Evolutionary conservation across 805 yeast genomes (phyloP), one percentile per base, ranked within the genome.

Genomic region (Candida pseudofarinosa): DNA sequence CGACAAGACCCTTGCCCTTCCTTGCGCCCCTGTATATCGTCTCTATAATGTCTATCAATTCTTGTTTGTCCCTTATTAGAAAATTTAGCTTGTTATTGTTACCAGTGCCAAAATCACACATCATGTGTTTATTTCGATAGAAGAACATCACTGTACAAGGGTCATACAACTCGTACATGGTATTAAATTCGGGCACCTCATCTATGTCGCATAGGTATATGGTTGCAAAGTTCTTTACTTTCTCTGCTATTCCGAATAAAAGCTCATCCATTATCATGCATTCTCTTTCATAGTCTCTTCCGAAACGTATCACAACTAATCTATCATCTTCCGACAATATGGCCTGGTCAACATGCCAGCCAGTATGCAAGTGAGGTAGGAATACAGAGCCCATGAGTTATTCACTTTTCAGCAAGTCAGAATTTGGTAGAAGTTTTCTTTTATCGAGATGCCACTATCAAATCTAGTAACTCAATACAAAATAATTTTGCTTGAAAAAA

Each of bases 331-430:
- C 99, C 5, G 88, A 80, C 17, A 93, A 71, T 32, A 93, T 93
- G 4, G 99, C 96, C 59, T 93, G 98, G 65, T 93, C 99, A 26
- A 93, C 98, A 57, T 93, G 99, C 97, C 96, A 88, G 4, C 95
- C 96, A 0, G 91, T 76, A 19, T 73, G 78, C 44, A 88, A 66
- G 57, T 88, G 93, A 1, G 95, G 93, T 40, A 88, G 68, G 53
- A 88, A 85, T 0, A 85, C 82, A 45, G 90, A 83, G 3, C 91
- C 90, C 95, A 86, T 86, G 32, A 28, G n/a, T 18, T 31, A 13
- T 38, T n/a, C n/a, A n/a, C n/a, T n/a, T n/a, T n/a, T n/a, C n/a
- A 39, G 14, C n/a, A 19, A 10, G 12, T 2, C 16, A 19, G 23
- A 15, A 14, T 33, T 30, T n/a, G n/a, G n/a, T n/a, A n/a, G n/a